Conservation (phyloP, 768 basidiomycete species). For the Clathrus columnatus region DNA sequence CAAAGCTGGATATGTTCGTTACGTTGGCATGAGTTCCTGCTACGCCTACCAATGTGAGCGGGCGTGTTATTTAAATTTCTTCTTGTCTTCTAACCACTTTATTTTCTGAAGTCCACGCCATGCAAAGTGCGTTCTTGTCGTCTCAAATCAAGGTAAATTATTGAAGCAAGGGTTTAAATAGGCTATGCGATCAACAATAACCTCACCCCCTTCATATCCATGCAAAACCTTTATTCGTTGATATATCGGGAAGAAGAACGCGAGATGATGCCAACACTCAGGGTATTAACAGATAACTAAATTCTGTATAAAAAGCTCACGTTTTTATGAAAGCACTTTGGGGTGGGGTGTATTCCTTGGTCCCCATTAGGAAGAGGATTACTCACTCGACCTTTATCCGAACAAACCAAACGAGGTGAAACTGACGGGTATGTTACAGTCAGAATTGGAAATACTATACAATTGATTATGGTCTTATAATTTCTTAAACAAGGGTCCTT, state of each 20-base stretch:
- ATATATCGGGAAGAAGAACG: constrained; percentile 59
- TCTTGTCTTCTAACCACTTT: not conserved
- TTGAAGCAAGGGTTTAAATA: no score
- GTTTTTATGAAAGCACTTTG: constrained; percentile 36
- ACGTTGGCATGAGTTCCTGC: constrained; percentile 37
- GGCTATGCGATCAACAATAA: constrained; percentile 54
- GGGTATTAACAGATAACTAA: constrained; percentile 28
- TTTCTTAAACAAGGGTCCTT: no score
- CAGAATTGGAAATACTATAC: not conserved
- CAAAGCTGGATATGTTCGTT: constrained; percentile 38
- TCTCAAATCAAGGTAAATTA: not conserved
- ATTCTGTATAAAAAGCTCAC: no score
- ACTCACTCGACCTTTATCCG: constrained; percentile 32
- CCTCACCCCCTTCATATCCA: constrained; percentile 53
- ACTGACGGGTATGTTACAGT: constrained; percentile 30
- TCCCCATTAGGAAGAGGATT: constrained; percentile 48
- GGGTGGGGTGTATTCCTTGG: constrained; percentile 52
- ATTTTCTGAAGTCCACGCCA: constrained; percentile 30
- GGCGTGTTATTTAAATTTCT: not conserved
- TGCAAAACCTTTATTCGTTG: constrained; percentile 60
- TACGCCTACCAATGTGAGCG: constrained; percentile 32
- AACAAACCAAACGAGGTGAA: constrained; percentile 32
- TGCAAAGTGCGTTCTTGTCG: constrained; percentile 24
- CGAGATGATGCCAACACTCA: constrained; percentile 53
- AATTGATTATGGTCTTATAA: no score